Base-by-base conservation (phyloP, 2,329 filamentous ascomycete genomes). In the Knufia fluminis region DNA sequence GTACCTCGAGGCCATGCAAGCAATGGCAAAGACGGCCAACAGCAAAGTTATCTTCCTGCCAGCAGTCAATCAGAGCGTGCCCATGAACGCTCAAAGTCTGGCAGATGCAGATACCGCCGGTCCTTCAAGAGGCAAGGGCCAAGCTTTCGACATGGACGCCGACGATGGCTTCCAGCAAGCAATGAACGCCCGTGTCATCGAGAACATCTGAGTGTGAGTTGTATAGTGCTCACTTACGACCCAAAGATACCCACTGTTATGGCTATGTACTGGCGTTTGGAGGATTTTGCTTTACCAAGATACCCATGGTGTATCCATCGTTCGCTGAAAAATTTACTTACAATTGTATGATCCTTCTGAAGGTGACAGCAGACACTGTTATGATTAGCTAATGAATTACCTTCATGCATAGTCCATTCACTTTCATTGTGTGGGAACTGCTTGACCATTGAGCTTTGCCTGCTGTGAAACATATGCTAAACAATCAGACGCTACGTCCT, bases 1-100 rank as follows among this genome's bases (percentile, higher is more conserved):
- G 58, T 97, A 97, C 68, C 84, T 98, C 58, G 92, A 98, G 72
- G 90, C 92, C 3, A 97, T 97, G 91, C 92, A 97, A 68, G 80
- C 87, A 36, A 98, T 98, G 91, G 92, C 92, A 61, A 97, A 96
- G 78, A 80, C 80, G 0, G 87, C 89, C 42, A 94, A 89, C 69
- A 79, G 76, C 68, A 94, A 94, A 71, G 85, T 92, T 61, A 90
- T 91, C 60, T 91, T 92, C 76, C 64, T 92, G 58, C 85, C 85
- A 1, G 80, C 75, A 7, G 68, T 73, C 35, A 78, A 77, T 66
- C 78, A 85, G 69, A 80, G 77, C 14, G 60, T 70, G 19, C 72
- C 73, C 56, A 65, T 68, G 49, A 69, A 76, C 52, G 68, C 71
- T 2, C 61, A 70, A 33, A 73, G 73, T 16, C 71, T 77, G 23